Percentiles rank a stretch among this genome's conserved stretches.
These are phyloP conservation scores for Podospora pseudocomata DNA, from an alignment of 495 filamentous ascomycete species.

Conservation along the genomic window DNA sequence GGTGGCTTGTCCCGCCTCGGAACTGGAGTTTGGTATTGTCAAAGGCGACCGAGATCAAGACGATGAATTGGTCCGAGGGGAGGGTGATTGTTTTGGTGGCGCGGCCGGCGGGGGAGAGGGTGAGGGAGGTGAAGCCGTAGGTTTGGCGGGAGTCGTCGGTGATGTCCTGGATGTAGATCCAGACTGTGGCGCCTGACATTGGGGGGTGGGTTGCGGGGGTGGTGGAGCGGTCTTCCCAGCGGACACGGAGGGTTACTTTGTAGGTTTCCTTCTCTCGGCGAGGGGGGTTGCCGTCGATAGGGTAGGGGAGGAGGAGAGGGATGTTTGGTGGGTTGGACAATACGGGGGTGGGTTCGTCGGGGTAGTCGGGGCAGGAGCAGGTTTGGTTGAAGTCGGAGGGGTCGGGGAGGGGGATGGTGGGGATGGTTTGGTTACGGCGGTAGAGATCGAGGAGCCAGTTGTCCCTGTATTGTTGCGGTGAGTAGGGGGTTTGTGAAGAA, in stretches of 20 bases:
- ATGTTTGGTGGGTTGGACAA: not conserved
- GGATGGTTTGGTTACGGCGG: conserved; percentile 1
- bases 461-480: not conserved
- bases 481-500: not conserved
- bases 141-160: conserved; percentile 1
- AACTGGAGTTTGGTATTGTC: not conserved
- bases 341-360: not conserved
- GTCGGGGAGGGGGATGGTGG: not conserved
- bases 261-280: not conserved
- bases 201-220: not conserved
- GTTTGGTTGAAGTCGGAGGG: not conserved
- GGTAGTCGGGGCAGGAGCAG: not conserved
- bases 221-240: conserved; percentile 5
- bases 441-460: conserved; percentile 9
- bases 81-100: conserved; percentile 1
- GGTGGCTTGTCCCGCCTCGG: not conserved
- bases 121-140: not conserved
- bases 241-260: not conserved
- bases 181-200: conserved; percentile 3
- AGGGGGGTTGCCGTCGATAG: not conserved
- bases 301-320: not conserved
- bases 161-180: conserved; percentile 3
- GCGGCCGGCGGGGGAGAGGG: not conserved
- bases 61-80: not conserved
- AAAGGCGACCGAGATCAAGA: not conserved